These are phyloP conservation scores for Poteriospumella lacustris DNA, from an alignment of 108 stramenopile species.

Conservation along the genomic window DNA sequence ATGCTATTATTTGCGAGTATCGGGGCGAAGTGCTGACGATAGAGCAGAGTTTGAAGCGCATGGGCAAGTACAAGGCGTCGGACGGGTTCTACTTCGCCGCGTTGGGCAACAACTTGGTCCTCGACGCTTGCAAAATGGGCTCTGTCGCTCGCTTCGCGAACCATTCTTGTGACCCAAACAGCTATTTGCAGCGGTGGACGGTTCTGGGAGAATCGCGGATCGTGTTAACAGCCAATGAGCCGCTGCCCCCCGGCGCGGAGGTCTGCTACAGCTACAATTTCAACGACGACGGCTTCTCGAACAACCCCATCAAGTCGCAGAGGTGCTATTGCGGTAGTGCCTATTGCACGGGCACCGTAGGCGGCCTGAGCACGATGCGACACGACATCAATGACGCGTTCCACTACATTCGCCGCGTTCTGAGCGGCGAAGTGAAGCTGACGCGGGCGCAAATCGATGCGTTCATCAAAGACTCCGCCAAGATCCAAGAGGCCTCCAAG, in stretches of 20 bases:
- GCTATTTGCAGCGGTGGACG: constrained; percentile 45
- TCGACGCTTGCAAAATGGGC: constrained; percentile 50
- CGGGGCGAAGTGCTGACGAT: constrained; percentile 46
- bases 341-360: constrained; percentile 8
- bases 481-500: too few relatives aligned
- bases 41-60: constrained; percentile 40
- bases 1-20: constrained; percentile 48
- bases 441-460: too few relatives aligned
- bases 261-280: constrained; percentile 12
- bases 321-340: not conserved
- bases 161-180: constrained; percentile 51
- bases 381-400: too few relatives aligned
- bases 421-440: too few relatives aligned
- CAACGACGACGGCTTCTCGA: not conserved
- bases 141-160: constrained; percentile 50
- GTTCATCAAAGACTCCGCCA: too few relatives aligned
- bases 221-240: constrained; percentile 28
- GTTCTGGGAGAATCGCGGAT: constrained; percentile 42
- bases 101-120: constrained; percentile 39
- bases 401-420: too few relatives aligned
- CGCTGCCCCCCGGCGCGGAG: constrained; percentile 30
- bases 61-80: constrained; percentile 23
- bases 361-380: too few relatives aligned
- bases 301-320: not conserved
- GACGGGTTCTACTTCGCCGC: constrained; percentile 49